Evolutionary conservation across 2,329 filamentous ascomycete species (phyloP), one percentile per base, ranked within the genome.

Genomic region (Mariannaea sp.): DNA sequence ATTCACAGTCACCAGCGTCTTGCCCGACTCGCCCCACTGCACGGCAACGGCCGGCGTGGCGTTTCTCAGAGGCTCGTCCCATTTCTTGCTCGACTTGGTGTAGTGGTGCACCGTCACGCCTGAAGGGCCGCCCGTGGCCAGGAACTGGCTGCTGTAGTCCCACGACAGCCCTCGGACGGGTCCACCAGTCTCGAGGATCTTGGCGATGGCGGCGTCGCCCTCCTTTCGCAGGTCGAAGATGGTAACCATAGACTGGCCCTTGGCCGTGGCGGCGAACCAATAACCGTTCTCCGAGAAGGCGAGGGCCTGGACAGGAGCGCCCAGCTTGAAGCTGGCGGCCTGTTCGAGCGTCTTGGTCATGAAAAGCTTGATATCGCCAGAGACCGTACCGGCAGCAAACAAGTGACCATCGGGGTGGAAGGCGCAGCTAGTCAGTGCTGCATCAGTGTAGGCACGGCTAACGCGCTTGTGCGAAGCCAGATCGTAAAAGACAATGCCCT

Each of bases 321-420:
- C 83, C 1, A 88, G 74, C 16, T 74, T 77, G 71, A 95, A 96
- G 49, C 83, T 85, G 22, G 90, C 90, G 22, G 90, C 90, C 60
- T 85, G 81, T 55, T 87, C 83, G 30, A 92, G 88, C 0, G 84
- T 89, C 72, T 89, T 92, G 62, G 92, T 87, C 73, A 96, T 89
- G 74, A 89, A 97, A 47, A 99, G 83, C 71, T 92, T 90, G 70
- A 99, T 88, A 53, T 91, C 85, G 38, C 91, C 91, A 42, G 88
- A 81, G 8, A 77, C 77, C n/a, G 88, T 89, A 58, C 93, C 94
- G 3, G 88, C 89, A 32, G 91, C 93, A 64, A 97, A 85, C 5
- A 99, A 81, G 69, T 97, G 90, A n/a, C 94, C 94, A 68, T 99
- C 94, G 6, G 95, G 94, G 70, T 99, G 94, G 80, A 99, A 97